phyloP scores from a whole-genome alignment of 768 basidiomycete genomes.

The Leucocoprinus sp. region DNA sequence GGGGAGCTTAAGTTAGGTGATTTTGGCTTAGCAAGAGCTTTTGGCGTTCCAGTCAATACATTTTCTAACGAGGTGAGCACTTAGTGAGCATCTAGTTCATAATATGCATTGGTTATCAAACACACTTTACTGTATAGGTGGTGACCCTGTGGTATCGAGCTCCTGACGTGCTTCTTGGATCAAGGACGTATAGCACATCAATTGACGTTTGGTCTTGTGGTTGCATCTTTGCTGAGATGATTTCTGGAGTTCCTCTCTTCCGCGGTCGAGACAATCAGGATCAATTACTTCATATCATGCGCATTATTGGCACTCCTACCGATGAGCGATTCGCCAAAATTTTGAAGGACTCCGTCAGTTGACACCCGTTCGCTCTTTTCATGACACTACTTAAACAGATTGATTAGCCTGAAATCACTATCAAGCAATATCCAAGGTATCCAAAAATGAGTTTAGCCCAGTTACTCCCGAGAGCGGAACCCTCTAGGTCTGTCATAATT shows the following conservation, averaged over 20 bases:
- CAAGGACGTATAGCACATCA: slow-evolving; percentile 93
- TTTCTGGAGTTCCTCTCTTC: slow-evolving; percentile 93
- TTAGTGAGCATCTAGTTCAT: not conserved
- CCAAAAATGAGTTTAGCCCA: slow-evolving; percentile 76
- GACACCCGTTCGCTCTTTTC: not conserved
- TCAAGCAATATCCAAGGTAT: slow-evolving; percentile 83
- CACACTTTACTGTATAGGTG: slow-evolving; percentile 44
- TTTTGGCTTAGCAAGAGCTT: slow-evolving; percentile 94
- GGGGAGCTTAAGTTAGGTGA: slow-evolving; percentile 97
- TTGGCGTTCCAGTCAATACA: slow-evolving; percentile 98
- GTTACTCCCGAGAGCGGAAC: slow-evolving; percentile 78
- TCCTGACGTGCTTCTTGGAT: slow-evolving; percentile 94
- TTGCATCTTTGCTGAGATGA: slow-evolving; percentile 99
- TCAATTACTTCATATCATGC: slow-evolving; percentile 96
- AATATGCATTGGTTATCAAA: not conserved
- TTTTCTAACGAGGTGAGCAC: slow-evolving; percentile 85
- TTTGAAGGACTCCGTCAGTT: slow-evolving; percentile 74
- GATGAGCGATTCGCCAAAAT: slow-evolving; percentile 86
- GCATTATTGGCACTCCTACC: slow-evolving; percentile 91
- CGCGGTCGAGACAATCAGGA: slow-evolving; percentile 96
- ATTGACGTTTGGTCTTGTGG: slow-evolving; percentile 99
- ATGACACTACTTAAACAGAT: slow-evolving; percentile 6
- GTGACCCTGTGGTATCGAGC: slow-evolving; percentile 99
- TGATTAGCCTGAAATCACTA: slow-evolving; percentile 68
- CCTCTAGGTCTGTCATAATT: slow-evolving; percentile 49